These are phyloP conservation scores for Diversispora epigaea DNA, from an alignment of 192 early-diverging fungal species.

Conservation along the genomic window DNA sequence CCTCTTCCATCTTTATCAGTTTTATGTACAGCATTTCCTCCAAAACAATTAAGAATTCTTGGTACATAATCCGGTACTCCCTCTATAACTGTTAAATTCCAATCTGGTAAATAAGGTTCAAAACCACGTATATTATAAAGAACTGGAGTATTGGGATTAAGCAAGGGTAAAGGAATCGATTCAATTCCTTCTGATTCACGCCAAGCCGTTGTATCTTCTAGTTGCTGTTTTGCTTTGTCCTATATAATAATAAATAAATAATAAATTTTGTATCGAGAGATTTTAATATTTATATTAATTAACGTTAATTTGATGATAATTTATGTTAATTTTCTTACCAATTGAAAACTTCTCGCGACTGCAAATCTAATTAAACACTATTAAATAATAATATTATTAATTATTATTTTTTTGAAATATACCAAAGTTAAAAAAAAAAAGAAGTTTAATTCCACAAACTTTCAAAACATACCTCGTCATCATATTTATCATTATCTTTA, in stretches of 20 bases:
- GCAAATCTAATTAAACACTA: constrained; percentile 62
- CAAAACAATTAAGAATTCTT: constrained; percentile 63
- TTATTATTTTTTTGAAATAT: not conserved
- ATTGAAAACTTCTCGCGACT: constrained; percentile 60
- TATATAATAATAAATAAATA: constrained; percentile 34
- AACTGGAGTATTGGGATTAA: constrained; percentile 56
- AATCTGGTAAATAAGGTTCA: constrained; percentile 54
- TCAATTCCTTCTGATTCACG: constrained; percentile 59
- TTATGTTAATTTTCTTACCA: constrained; percentile 44
- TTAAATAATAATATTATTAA: not conserved
- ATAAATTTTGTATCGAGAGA: not conserved
- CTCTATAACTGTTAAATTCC: constrained; percentile 57
- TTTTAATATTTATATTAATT: not conserved
- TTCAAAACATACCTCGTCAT: constrained; percentile 37
- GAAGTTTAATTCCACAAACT: not conserved
- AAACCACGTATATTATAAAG: constrained; percentile 70
- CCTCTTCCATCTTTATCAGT: constrained; percentile 87
- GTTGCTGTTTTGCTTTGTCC: constrained; percentile 60
- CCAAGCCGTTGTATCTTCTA: constrained; percentile 62
- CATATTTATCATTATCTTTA: constrained; percentile 38
- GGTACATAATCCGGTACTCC: constrained; percentile 65
- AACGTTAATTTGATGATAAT: not conserved
- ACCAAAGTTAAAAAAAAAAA: too few species aligned
- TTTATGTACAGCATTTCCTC: constrained; percentile 79
- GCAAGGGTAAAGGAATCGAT: constrained; percentile 54